Percentiles rank a stretch among this genome's conserved stretches.
Evolutionary conservation across 2,329 filamentous ascomycete species (phyloP).

Genomic region (Colletotrichum falcatum): DNA sequence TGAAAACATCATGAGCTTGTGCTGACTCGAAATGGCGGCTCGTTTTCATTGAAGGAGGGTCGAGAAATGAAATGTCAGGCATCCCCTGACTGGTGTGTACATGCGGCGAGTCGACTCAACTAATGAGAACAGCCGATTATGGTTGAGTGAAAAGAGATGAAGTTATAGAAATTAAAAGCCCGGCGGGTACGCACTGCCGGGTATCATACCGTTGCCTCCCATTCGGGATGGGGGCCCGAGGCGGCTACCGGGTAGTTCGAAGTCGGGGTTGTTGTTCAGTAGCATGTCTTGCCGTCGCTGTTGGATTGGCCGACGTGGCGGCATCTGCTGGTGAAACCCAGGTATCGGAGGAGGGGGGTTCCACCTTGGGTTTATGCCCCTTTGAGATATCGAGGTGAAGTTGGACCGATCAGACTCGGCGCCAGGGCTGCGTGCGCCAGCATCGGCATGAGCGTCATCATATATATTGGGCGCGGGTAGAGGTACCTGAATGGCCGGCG

Average conservation of each 20-base stretch:
- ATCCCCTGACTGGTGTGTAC: conserved; percentile 30
- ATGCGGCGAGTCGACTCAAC: conserved; percentile 36
- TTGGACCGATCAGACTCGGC: conserved; percentile 83
- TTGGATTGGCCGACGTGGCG: conserved; percentile 54
- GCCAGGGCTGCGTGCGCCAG: conserved; percentile 72
- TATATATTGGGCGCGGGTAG: conserved; percentile 59
- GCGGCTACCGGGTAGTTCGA: conserved; percentile 72
- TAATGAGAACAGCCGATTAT: conserved; percentile 28
- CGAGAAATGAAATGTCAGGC: conserved; percentile 38
- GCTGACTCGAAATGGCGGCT: conserved; percentile 36
- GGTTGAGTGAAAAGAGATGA: conserved; percentile 18
- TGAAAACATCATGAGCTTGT: conserved; percentile 34
- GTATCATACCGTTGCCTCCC: conserved; percentile 60
- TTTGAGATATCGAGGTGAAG: conserved; percentile 91
- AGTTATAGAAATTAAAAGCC: conserved; percentile 44
- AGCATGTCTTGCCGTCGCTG: conserved; percentile 77
- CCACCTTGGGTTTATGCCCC: conserved; percentile 91
- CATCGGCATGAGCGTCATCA: conserved; percentile 70
- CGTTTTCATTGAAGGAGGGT: conserved; percentile 36
- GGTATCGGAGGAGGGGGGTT: conserved; percentile 64
- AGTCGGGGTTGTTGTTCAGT: conserved; percentile 86
- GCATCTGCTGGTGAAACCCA: conserved; percentile 57
- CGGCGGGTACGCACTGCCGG: conserved; percentile 65
- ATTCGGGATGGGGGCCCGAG: conserved; percentile 45
- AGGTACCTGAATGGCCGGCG: conserved; percentile 38